Percentiles rank a stretch among this genome's conserved stretches.
These are phyloP conservation scores for Coprinopsis strossmayeri DNA, from an alignment of 768 basidiomycete species.

Conservation along the genomic window DNA sequence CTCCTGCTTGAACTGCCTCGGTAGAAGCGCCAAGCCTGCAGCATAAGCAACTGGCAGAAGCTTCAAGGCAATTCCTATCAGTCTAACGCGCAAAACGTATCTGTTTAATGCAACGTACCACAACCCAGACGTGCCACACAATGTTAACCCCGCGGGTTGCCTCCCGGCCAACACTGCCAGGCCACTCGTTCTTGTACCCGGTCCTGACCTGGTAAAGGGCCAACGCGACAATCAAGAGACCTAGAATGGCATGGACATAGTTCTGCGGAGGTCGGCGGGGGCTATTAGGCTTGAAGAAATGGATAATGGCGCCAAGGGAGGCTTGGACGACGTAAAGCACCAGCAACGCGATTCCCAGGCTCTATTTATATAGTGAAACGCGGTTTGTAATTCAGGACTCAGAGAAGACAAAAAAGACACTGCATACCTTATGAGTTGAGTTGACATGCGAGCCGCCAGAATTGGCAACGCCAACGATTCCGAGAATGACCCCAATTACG, in stretches of 20 bases:
- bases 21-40: constrained; percentile 36
- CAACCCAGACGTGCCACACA: constrained; percentile 43
- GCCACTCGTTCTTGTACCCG: constrained; percentile 47
- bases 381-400: constrained; percentile 1
- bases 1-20: constrained; percentile 43
- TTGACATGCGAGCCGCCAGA: constrained; percentile 30
- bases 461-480: constrained; percentile 30
- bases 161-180: constrained; percentile 34
- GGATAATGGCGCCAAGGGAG: constrained; percentile 43
- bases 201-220: constrained; percentile 43
- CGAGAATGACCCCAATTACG: constrained; percentile 37
- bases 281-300: constrained; percentile 41
- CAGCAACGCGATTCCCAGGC: constrained; percentile 44
- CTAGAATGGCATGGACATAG: constrained; percentile 51
- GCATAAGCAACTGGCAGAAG: constrained; percentile 38
- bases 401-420: too few species aligned
- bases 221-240: constrained; percentile 41
- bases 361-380: constrained; percentile 21
- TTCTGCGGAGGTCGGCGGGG: constrained; percentile 43
- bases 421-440: constrained; percentile 43
- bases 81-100: too few species aligned
- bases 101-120: too few species aligned
- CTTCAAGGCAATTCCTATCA: constrained; percentile 21
- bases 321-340: constrained; percentile 45
- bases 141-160: constrained; percentile 29